Evolutionary conservation across 805 yeast species (phyloP).

Genomic region (Starmera caribaea): DNA sequence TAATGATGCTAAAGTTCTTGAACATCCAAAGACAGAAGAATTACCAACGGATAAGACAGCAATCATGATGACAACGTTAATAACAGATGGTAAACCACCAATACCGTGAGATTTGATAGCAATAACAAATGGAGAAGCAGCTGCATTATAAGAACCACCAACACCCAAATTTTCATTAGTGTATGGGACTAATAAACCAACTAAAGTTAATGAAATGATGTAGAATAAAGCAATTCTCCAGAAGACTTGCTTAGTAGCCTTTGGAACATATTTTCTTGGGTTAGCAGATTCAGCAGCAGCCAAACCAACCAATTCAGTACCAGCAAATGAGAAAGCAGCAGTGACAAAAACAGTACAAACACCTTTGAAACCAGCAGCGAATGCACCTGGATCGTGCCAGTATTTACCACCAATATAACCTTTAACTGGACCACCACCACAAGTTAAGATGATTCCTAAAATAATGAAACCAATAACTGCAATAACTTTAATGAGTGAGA

Average conservation of each 20-base stretch:
- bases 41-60: slow-evolving; percentile 43
- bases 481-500: slow-evolving; percentile 33
- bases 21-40: slow-evolving; percentile 45
- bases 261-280: slow-evolving; percentile 40
- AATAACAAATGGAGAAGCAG: slow-evolving; percentile 58
- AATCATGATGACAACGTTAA: slow-evolving; percentile 51
- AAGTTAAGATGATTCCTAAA: slow-evolving; percentile 32
- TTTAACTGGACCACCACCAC: slow-evolving; percentile 36
- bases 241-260: slow-evolving; percentile 40
- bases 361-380: slow-evolving; percentile 43
- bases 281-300: slow-evolving; percentile 39
- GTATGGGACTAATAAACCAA: slow-evolving; percentile 52
- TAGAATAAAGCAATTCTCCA: slow-evolving; percentile 56
- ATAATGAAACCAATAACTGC: slow-evolving; percentile 41
- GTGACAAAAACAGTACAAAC: slow-evolving; percentile 40
- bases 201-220: slow-evolving; percentile 42
- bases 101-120: slow-evolving; percentile 57
- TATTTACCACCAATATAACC: slow-evolving; percentile 35
- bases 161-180: slow-evolving; percentile 43
- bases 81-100: slow-evolving; percentile 46
- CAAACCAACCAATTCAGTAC: slow-evolving; percentile 37
- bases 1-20: slow-evolving; percentile 44
- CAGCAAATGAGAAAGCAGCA: slow-evolving; percentile 40
- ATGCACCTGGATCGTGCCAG: slow-evolving; percentile 55
- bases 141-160: slow-evolving; percentile 44